Base-by-base conservation (phyloP, 768 basidiomycete species). In the Omphalotus guepiniiformis region DNA sequence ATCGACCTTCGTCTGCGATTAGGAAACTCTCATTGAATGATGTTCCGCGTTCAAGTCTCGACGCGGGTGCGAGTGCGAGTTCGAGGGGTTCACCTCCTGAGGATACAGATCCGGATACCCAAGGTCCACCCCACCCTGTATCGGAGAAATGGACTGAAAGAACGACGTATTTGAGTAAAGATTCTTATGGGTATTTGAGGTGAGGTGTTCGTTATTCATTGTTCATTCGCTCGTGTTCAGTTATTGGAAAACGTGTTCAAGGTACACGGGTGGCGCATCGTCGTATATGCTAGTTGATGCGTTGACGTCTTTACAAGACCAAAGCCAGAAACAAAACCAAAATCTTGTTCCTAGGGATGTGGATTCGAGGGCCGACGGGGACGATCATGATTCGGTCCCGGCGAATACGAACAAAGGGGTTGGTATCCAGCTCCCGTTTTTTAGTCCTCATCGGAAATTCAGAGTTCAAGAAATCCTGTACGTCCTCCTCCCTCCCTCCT, bases 141-240 rank as follows among this genome's bases (percentile, higher is more conserved):
- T 42, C 42, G 11, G 55, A 54, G 34, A 42, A 49, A 29, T 56
- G 53, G 53, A 48, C 55, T 8, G 53, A 56, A 35, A 42, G 49
- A 39, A 54, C 42, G 21, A 51, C 55, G 5, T 43, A 53, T 41
- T 39, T 56, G 19, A 48, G 50, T 9, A 56, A 56, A 41, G 53
- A 56, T 27, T 51, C 45, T 34, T 54, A 56, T 38, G 55, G 55
- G 21, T 51, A 54, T 39, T 39, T 56, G 8, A 50, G 54, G 55
- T 56, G 22, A 5, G 55, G 27, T 11, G 9, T 47, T 15, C 21
- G 13, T 16, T 38, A 30, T 15, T 22, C 13, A 16, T 3, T 42
- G 18, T 4, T 13, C 9, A 12, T 11, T 15, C n/a, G 9, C 6
- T n/a, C 25, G 16, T 22, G 30, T 15, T 13, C 9, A 21, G 3